phyloP scores from a whole-genome alignment of 2,329 filamentous ascomycete genomes.

The Aspergillus sp. region DNA sequence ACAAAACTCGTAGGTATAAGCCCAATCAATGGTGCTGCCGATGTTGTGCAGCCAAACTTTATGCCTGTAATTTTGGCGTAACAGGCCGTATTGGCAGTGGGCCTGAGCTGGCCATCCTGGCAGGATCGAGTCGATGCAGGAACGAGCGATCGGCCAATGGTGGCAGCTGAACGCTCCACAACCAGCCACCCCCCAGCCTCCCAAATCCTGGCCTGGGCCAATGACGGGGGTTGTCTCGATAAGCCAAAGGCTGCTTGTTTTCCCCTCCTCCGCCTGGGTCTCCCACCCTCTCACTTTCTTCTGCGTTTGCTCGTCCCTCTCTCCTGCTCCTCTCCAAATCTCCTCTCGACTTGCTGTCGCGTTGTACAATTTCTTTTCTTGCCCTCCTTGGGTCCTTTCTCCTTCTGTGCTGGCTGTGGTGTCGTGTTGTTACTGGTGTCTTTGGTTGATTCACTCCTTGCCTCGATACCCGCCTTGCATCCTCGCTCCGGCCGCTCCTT shows the following conservation, averaged over 20 bases:
- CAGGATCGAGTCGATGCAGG: slow-evolving; percentile 13
- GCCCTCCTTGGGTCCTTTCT: slow-evolving; percentile 4
- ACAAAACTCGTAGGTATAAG: neutral
- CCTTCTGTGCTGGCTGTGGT: neutral
- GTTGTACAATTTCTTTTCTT: slow-evolving; percentile 14
- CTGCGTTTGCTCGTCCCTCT: slow-evolving; percentile 2
- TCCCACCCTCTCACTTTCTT: slow-evolving; percentile 4
- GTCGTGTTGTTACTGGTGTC: neutral
- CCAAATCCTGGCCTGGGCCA: slow-evolving; percentile 15
- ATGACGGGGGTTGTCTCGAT: slow-evolving; percentile 10
- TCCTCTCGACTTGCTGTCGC: slow-evolving; percentile 9
- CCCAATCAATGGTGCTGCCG: neutral
- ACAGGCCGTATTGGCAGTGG: slow-evolving; percentile 7
- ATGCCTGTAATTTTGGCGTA: slow-evolving; percentile 9
- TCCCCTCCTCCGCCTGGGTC: slow-evolving; percentile 7
- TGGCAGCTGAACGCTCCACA: slow-evolving; percentile 42
- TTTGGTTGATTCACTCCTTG: slow-evolving; percentile 10
- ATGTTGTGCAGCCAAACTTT: slow-evolving; percentile 2
- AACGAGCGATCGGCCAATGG: slow-evolving; percentile 27
- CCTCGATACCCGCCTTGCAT: slow-evolving; percentile 1
- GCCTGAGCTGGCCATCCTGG: neutral
- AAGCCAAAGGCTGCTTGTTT: slow-evolving; percentile 14
- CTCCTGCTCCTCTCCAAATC: slow-evolving; percentile 5
- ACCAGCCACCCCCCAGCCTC: slow-evolving; percentile 25
- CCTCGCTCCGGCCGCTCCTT: slow-evolving; percentile 8